Evolutionary conservation across 2,329 filamentous ascomycete genomes (phyloP).

Genomic region (Botrytis squamosa): DNA sequence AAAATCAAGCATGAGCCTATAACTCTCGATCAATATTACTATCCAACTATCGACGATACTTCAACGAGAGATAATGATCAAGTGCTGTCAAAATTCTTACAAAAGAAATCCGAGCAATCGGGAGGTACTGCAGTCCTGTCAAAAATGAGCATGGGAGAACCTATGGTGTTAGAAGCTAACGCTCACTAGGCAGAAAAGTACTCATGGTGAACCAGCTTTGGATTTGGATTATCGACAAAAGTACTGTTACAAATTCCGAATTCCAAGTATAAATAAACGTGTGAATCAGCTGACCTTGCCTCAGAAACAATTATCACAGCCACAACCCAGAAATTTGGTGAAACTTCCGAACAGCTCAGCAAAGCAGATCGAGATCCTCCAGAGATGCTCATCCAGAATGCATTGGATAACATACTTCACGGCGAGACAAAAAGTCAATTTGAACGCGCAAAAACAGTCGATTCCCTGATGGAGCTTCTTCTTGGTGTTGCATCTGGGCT

Average conservation of each 20-base stretch:
- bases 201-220: not conserved
- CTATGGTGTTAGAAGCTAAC: not conserved
- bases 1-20: not conserved
- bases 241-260: not conserved
- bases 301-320: slow-evolving; percentile 1
- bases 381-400: not conserved
- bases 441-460: not conserved
- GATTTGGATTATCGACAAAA: slow-evolving; percentile 3
- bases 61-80: slow-evolving; percentile 2
- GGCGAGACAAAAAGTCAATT: not conserved
- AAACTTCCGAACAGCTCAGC: not conserved
- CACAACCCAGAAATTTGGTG: not conserved
- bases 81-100: not conserved
- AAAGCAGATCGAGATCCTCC: not conserved
- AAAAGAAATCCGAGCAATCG: not conserved
- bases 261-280: not conserved
- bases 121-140: too few species aligned
- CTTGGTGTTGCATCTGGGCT: not conserved
- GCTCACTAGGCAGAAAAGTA: not conserved
- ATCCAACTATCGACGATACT: not conserved
- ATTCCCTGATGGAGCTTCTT: not conserved
- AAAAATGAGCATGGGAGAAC: not conserved
- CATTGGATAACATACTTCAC: not conserved
- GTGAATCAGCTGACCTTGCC: not conserved
- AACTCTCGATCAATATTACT: slow-evolving; percentile 2